Base-by-base conservation (phyloP, 2,329 filamentous ascomycete species). In the Cercospora sesami region DNA sequence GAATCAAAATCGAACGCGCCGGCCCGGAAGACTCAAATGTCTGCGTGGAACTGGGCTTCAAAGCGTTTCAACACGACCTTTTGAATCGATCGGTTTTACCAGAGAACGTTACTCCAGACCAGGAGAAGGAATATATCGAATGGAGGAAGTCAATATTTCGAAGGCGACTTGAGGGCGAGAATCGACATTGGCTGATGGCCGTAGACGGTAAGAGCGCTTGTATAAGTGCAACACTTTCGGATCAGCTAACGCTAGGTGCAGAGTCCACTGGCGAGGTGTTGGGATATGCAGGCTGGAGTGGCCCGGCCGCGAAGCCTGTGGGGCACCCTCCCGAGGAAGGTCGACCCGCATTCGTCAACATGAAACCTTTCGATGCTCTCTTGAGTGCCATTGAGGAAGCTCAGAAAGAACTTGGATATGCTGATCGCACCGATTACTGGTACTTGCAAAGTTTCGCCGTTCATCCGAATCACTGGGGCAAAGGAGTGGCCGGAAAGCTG, bases 401-500 rank as follows among this genome's bases (percentile, higher is more conserved):
- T 6, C 53, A 53, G 28, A 64, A 68, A 21, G 58, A 68, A 12
- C 51, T 64, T 1, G 61, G 61, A 9, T 60, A 64, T 33, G 66
- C 60, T 18, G 66, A 61, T 26, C 66, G 66, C 10, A 64, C 18
- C 3, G 66, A 64, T 53, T 68, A 60, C 62, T 68, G 66, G 66
- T 68, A 60, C 23, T 26, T 68, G 39, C 39, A 55, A 42, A 57
- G 53, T 10, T 48, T 60, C 8, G 66, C 66, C 1, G 66, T 68
- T 12, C 66, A 68, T 64, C 66, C 66, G 16, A 62, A 68, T 33
- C 62, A 64, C 30, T 59, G 59, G 23, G 66, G 66, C 4, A 55
- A 58, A 23, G 66, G 66, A 12, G 26, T 68, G 10, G 66, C 61
- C 7, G 58, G 53, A 7, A 61, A 61, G 45, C 30, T 68, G 14